Evolutionary conservation across 805 yeast species (phyloP).

Genomic region (Zygotorulaspora danielsina): DNA sequence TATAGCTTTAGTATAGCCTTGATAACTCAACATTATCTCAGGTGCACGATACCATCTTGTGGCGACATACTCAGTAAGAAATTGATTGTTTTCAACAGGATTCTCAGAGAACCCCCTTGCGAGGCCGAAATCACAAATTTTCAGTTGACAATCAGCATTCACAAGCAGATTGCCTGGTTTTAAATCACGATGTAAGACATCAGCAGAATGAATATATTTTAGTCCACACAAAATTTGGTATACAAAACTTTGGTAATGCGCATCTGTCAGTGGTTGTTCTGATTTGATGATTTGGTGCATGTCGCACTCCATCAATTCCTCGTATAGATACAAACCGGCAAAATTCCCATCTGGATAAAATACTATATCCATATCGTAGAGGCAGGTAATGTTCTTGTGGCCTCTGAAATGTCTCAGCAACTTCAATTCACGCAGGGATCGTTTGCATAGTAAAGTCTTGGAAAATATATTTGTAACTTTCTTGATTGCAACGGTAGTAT

Average conservation of each 20-base stretch:
- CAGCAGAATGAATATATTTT: slow-evolving; percentile 84
- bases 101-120: slow-evolving; percentile 86
- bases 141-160: slow-evolving; percentile 94
- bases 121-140: slow-evolving; percentile 93
- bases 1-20: slow-evolving; percentile 92
- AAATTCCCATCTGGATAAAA: slow-evolving; percentile 60
- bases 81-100: slow-evolving; percentile 85
- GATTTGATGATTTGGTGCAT: slow-evolving; percentile 95
- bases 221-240: slow-evolving; percentile 91
- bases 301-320: slow-evolving; percentile 97
- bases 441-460: slow-evolving; percentile 83
- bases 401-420: slow-evolving; percentile 89
- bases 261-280: slow-evolving; percentile 89
- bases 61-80: slow-evolving; percentile 94
- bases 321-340: slow-evolving; percentile 89
- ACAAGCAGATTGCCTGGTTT: slow-evolving; percentile 92
- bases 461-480: slow-evolving; percentile 92
- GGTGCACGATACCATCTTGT: slow-evolving; percentile 99
- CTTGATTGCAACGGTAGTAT: slow-evolving; percentile 88
- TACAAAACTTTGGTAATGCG: slow-evolving; percentile 88
- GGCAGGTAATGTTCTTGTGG: slow-evolving; percentile 91
- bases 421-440: slow-evolving; percentile 89
- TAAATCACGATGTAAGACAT: slow-evolving; percentile 88
- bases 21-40: slow-evolving; percentile 91
- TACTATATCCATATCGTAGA: slow-evolving; percentile 90